These are phyloP conservation scores for Xenoacremonium recifei DNA, from an alignment of 2,329 filamentous ascomycete species.

Conservation along the genomic window DNA sequence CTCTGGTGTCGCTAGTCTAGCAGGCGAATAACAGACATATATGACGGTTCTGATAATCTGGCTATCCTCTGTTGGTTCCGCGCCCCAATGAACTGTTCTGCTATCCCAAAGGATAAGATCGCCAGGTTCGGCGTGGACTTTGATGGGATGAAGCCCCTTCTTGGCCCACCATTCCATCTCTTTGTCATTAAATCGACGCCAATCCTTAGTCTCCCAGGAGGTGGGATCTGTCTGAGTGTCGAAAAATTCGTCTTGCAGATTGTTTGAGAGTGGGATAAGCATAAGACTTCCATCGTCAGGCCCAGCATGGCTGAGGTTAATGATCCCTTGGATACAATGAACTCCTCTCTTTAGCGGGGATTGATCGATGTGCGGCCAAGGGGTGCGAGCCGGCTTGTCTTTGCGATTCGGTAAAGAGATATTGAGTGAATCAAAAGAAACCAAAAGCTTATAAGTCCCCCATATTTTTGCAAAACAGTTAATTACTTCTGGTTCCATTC, in stretches of 20 bases:
- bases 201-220: conserved; percentile 25
- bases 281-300: background rate
- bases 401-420: background rate
- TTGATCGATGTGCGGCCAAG: background rate
- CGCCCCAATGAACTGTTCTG: conserved; percentile 16
- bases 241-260: conserved; percentile 17
- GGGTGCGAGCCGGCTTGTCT: background rate
- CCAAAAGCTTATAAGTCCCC: background rate
- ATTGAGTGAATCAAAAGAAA: background rate
- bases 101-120: conserved; percentile 36
- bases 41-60: conserved; percentile 15
- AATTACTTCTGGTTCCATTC: background rate
- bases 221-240: conserved; percentile 5
- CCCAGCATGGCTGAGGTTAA: background rate
- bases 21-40: conserved; percentile 21
- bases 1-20: conserved; percentile 16
- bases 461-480: background rate
- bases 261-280: background rate
- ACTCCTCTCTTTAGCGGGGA: background rate
- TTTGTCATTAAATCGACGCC: conserved; percentile 12
- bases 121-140: conserved; percentile 32
- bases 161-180: conserved; percentile 15
- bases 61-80: conserved; percentile 10
- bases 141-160: conserved; percentile 13
- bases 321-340: background rate